Evolutionary conservation across 805 yeast genomes (phyloP).

Genomic region (Teunomyces barrocoloradensis): DNA sequence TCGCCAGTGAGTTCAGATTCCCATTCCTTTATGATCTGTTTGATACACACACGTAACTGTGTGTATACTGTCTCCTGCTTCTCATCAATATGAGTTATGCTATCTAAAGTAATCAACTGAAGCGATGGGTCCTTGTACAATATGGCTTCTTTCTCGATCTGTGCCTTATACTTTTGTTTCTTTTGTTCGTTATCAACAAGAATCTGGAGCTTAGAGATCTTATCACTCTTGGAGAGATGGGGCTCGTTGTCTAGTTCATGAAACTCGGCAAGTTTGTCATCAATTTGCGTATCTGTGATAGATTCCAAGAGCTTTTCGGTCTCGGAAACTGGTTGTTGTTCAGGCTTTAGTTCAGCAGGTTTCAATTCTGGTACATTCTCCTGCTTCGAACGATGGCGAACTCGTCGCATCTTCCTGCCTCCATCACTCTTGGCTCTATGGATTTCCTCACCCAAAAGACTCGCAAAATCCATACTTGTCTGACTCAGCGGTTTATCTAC

Average conservation of each 20-base stretch:
- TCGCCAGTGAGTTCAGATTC: constrained; percentile 15
- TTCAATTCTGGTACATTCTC: constrained; percentile 9
- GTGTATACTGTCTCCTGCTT: constrained; percentile 28
- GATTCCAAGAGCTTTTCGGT: constrained; percentile 9
- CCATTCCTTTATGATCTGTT: constrained; percentile 45
- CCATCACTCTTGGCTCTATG: constrained; percentile 38
- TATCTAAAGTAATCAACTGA: constrained; percentile 7
- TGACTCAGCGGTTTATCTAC: neutral
- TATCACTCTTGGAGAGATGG: constrained; percentile 13
- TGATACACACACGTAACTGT: constrained; percentile 50
- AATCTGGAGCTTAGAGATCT: constrained; percentile 17
- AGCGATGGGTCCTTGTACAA: constrained; percentile 7
- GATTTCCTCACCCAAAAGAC: constrained; percentile 48
- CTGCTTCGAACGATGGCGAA: constrained; percentile 4
- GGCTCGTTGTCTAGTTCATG: constrained; percentile 13
- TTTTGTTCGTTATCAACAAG: constrained; percentile 15
- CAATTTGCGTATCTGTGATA: constrained; percentile 26
- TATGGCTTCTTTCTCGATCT: constrained; percentile 25
- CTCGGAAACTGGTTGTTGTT: constrained; percentile 9
- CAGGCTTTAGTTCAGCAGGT: neutral
- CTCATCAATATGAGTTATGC: constrained; percentile 6
- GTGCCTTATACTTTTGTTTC: constrained; percentile 21
- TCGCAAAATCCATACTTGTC: constrained; percentile 46
- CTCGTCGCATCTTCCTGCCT: constrained; percentile 10
- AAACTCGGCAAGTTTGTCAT: constrained; percentile 15